Evolutionary conservation across 345 rosid species (phyloP).

Genomic region (Citrus reticulata): DNA sequence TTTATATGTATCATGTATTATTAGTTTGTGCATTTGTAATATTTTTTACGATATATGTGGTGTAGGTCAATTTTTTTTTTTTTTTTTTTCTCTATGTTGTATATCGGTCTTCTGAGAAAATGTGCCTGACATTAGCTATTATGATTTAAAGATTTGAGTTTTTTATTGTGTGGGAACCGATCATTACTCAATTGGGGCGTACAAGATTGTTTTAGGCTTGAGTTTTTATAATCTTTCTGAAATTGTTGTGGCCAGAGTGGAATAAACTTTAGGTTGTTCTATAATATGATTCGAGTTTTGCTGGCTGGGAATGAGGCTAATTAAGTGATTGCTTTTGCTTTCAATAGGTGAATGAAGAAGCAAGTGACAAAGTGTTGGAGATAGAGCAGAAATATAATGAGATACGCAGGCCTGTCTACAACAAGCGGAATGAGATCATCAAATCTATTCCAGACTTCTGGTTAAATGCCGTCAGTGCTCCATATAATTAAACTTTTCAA

Average conservation of each 20-base stretch:
- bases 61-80: not conserved
- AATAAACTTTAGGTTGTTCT: not conserved
- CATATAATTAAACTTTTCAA: not conserved
- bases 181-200: not conserved
- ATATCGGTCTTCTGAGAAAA: not conserved
- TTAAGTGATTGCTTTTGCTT: not conserved
- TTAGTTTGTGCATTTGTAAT: not conserved
- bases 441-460: slow-evolving; percentile 44
- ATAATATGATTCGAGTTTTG: not conserved
- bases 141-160: not conserved
- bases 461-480: slow-evolving; percentile 38
- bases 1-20: not conserved
- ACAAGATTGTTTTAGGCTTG: not conserved
- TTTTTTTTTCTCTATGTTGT: not conserved
- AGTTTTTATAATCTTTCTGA: not conserved
- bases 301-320: not conserved
- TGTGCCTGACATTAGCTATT: not conserved
- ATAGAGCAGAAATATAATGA: slow-evolving; percentile 40
- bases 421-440: slow-evolving; percentile 36
- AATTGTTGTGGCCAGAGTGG: not conserved
- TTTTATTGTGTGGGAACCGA: not conserved
- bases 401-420: slow-evolving; percentile 39
- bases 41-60: not conserved
- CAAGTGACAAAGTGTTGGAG: slow-evolving; percentile 40
- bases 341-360: slow-evolving; percentile 38